Evolutionary conservation across 306 rosid species (phyloP).

Genomic region (Abrus pulchellus): DNA sequence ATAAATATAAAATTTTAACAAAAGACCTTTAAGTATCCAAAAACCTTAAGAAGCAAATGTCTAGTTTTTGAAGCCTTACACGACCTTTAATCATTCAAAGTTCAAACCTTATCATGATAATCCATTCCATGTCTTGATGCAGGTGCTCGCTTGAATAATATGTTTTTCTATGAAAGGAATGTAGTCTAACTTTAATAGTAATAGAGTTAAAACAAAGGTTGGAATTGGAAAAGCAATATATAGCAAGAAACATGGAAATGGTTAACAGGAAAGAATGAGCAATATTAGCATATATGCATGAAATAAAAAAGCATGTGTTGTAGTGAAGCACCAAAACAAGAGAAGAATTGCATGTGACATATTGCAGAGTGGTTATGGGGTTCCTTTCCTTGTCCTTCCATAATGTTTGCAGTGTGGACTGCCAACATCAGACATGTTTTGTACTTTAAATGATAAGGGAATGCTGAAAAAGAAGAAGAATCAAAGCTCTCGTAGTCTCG

Average conservation of each 20-base stretch:
- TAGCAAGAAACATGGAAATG: not conserved
- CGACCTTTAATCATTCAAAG: not conserved
- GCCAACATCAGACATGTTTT: conserved; percentile 1
- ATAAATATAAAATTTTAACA: too few species aligned
- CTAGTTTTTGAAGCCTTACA: not conserved
- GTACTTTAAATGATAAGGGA: not conserved
- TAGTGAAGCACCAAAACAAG: not conserved
- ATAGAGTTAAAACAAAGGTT: not conserved
- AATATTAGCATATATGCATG: not conserved
- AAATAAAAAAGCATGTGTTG: not conserved
- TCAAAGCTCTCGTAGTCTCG: not conserved
- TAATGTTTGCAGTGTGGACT: not conserved
- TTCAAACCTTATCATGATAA: not conserved
- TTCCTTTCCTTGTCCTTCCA: not conserved
- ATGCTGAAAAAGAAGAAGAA: not conserved
- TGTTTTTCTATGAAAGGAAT: not conserved
- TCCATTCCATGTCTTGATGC: not conserved
- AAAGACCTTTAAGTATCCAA: not conserved
- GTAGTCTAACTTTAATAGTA: not conserved
- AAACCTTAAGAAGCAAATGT: not conserved
- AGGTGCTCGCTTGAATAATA: not conserved
- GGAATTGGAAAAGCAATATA: not conserved
- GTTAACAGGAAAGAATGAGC: not conserved
- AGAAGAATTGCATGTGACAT: conserved; percentile 26
- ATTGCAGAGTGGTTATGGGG: conserved; percentile 6